Conservation (phyloP, 1,139 yeast genomes). For the Suhomyces bokatorum region DNA sequence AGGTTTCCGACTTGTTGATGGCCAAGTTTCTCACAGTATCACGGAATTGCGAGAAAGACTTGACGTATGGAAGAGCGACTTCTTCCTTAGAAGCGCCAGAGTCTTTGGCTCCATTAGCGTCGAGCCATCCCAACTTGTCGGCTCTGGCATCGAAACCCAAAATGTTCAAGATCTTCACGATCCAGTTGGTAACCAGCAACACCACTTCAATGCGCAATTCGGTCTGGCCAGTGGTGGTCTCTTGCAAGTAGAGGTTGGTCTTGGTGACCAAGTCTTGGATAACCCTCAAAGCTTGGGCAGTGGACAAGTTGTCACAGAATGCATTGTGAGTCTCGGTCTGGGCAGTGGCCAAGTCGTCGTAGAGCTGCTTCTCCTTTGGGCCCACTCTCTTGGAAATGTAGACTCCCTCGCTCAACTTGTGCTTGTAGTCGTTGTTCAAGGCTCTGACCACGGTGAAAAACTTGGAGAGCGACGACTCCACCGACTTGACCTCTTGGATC, state of each 20-base stretch:
- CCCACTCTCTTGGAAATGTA: slow-evolving; percentile 58
- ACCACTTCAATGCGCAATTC: slow-evolving; percentile 66
- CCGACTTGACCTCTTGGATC: slow-evolving; percentile 70
- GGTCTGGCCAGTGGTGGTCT: slow-evolving; percentile 45
- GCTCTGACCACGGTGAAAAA: slow-evolving; percentile 87
- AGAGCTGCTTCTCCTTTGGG: slow-evolving; percentile 53
- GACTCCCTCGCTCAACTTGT: slow-evolving; percentile 45
- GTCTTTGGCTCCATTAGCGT: slow-evolving; percentile 24
- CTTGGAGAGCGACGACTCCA: slow-evolving; percentile 73
- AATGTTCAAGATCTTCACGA: slow-evolving; percentile 66
- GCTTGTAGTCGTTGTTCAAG: slow-evolving; percentile 59
- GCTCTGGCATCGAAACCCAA: slow-evolving; percentile 74
- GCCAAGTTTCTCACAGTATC: slow-evolving; percentile 77
- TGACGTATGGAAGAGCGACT: slow-evolving; percentile 73
- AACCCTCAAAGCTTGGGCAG: slow-evolving; percentile 69
- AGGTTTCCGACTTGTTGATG: slow-evolving; percentile 57
- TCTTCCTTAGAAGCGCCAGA: slow-evolving; percentile 55
- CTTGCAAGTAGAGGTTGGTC: slow-evolving; percentile 68
- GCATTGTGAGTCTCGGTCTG: slow-evolving; percentile 71
- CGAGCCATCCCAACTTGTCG: slow-evolving; percentile 81
- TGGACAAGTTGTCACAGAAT: slow-evolving; percentile 83
- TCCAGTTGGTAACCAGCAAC: slow-evolving; percentile 61
- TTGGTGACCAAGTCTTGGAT: slow-evolving; percentile 69
- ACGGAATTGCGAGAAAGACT: slow-evolving; percentile 74
- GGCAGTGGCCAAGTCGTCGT: slow-evolving; percentile 50